Evolutionary conservation across 2,329 filamentous ascomycete genomes (phyloP).

Genomic region (Arthroderma uncinatum): DNA sequence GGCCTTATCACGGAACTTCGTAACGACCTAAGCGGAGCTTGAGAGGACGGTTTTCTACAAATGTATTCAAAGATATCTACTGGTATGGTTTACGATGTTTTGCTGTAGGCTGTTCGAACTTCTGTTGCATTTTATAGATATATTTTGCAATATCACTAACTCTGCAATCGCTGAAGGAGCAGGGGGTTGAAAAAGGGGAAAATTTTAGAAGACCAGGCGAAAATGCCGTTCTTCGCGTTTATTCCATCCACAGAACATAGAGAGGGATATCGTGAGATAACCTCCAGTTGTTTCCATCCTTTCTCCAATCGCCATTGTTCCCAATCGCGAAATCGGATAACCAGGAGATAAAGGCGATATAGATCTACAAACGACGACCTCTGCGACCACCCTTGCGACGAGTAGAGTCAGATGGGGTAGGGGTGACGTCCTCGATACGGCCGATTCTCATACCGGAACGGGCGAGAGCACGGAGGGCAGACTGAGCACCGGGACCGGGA

Average conservation of each 20-base stretch:
- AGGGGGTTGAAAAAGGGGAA: conserved; percentile 3
- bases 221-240: conserved; percentile 44
- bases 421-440: conserved; percentile 98
- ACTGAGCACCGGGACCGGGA: conserved; percentile 96
- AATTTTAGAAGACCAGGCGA: conserved; percentile 39
- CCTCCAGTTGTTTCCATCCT: conserved; percentile 23
- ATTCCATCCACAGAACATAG: conserved; percentile 36
- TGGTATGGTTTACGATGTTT: not conserved
- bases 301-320: conserved; percentile 13
- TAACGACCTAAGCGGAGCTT: not conserved
- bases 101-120: not conserved
- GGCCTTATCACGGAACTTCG: not conserved
- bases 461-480: conserved; percentile 93
- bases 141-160: conserved; percentile 1
- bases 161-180: not conserved
- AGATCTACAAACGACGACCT: conserved; percentile 93
- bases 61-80: too few relatives aligned
- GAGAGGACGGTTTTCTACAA: not conserved
- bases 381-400: conserved; percentile 99
- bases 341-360: conserved; percentile 5
- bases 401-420: conserved; percentile 97
- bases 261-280: conserved; percentile 24
- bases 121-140: conserved; percentile 3
- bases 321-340: conserved; percentile 13
- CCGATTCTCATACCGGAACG: conserved; percentile 99